A percentile compares a stretch with the other conserved stretches of the same genome.
phyloP scores from a whole-genome alignment of 345 rosid species.

The Eucalyptus shirleyi region DNA sequence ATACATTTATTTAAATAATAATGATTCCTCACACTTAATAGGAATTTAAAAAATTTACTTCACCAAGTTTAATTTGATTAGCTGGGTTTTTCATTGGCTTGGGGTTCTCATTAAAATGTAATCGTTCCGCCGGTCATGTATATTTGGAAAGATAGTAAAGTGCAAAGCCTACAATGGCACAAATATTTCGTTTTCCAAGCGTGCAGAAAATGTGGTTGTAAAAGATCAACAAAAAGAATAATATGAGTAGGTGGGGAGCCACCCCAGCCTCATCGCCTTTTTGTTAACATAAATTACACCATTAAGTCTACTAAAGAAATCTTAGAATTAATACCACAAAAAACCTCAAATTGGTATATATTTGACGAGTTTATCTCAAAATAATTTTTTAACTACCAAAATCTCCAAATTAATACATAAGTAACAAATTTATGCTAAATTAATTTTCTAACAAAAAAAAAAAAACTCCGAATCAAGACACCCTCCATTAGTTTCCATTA shows the following conservation, averaged over 20 bases:
- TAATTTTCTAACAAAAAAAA: too few relatives aligned
- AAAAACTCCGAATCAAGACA: fast-evolving
- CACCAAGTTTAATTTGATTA: not conserved
- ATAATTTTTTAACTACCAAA: fast-evolving
- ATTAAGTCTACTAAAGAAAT: too few relatives aligned
- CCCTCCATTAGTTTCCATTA: too few relatives aligned
- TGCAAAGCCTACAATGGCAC: not conserved
- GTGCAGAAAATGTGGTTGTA: not conserved
- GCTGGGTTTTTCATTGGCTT: not conserved
- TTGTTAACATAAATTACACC: too few relatives aligned
- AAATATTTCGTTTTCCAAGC: not conserved
- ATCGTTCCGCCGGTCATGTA: not conserved
- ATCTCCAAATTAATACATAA: too few relatives aligned
- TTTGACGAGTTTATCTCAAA: too few relatives aligned
- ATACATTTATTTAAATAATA: not conserved
- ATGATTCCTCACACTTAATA: not conserved
- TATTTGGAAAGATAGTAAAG: not conserved
- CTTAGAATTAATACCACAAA: too few relatives aligned
- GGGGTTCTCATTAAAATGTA: not conserved
- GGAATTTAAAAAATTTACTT: not conserved
- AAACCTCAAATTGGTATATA: too few relatives aligned
- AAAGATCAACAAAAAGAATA: not conserved
- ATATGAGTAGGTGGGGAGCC: not conserved
- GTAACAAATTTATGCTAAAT: too few relatives aligned
- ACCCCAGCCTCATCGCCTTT: not conserved